Evolutionary conservation across 179 eudicot species (phyloP).

Genomic region (Beta lomatogona): DNA sequence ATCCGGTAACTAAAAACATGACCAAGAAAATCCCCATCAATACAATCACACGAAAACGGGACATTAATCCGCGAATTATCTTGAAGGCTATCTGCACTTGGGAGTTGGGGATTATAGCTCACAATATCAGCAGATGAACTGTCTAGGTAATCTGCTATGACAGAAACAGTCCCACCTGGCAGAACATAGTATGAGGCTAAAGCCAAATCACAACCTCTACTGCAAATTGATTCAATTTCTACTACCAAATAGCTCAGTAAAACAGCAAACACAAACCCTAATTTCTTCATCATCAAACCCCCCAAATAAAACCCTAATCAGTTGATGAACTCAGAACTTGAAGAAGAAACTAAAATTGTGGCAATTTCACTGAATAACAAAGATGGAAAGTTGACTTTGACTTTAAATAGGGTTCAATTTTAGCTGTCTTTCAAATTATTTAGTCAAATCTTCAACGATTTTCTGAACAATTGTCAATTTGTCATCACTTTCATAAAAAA

Average conservation of each 20-base stretch:
- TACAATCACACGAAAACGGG: constrained; percentile 71
- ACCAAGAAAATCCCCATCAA: constrained; percentile 60
- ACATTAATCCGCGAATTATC: constrained; percentile 40
- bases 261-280: constrained; percentile 22
- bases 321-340: background rate
- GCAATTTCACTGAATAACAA: background rate
- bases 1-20: constrained; percentile 56
- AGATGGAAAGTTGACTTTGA: background rate
- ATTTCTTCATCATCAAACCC: constrained; percentile 23
- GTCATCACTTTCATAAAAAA: background rate
- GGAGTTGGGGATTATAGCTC: constrained; percentile 27
- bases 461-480: background rate
- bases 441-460: background rate
- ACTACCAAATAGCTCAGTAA: constrained; percentile 19
- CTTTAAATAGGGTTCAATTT: background rate
- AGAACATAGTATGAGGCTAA: constrained; percentile 34
- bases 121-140: background rate
- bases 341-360: background rate
- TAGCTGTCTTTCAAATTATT: background rate
- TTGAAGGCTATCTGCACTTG: constrained; percentile 30
- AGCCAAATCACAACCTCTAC: constrained; percentile 37
- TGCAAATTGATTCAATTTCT: constrained; percentile 36
- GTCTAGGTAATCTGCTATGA: constrained; percentile 14
- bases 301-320: constrained; percentile 1
- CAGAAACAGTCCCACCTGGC: constrained; percentile 15